These are phyloP conservation scores for Elymus sibiricus DNA, from an alignment of 176 grass and related monocot species.

Conservation along the genomic window DNA sequence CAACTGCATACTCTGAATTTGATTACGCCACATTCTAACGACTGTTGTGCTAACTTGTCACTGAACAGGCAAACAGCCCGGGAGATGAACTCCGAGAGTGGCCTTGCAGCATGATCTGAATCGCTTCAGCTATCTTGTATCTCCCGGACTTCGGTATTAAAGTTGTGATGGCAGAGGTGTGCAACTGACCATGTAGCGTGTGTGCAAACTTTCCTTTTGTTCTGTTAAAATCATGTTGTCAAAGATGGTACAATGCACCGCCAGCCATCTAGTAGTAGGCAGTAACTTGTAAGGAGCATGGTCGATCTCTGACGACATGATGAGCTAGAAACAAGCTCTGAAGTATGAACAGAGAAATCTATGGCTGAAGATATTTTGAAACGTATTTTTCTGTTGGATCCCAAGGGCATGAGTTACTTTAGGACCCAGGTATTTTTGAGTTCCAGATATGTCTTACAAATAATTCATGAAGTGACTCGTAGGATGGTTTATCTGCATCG, in stretches of 20 bases:
- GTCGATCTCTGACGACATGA: background rate
- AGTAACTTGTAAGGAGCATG: background rate
- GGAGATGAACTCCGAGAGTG: background rate
- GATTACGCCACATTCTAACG: background rate
- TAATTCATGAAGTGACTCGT: no score
- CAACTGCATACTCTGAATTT: background rate
- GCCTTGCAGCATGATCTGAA: background rate
- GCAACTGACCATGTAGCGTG: background rate
- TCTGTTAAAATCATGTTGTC: background rate
- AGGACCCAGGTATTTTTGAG: background rate
- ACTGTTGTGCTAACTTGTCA: background rate
- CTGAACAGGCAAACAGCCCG: background rate
- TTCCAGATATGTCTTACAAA: background rate
- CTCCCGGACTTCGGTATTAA: background rate
- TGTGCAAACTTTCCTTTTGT: no score
- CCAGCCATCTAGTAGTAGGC: background rate
- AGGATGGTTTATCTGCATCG: no score
- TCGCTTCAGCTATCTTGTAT: background rate
- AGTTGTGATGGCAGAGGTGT: background rate
- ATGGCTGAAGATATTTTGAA: background rate
- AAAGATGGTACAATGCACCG: background rate
- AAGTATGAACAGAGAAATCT: background rate
- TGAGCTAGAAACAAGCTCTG: background rate
- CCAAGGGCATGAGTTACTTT: background rate
- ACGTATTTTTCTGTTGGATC: background rate